Evolutionary conservation across 1,284 basidiomycete genomes (phyloP).

Genomic region (Mycosarcoma mackinlayi): DNA sequence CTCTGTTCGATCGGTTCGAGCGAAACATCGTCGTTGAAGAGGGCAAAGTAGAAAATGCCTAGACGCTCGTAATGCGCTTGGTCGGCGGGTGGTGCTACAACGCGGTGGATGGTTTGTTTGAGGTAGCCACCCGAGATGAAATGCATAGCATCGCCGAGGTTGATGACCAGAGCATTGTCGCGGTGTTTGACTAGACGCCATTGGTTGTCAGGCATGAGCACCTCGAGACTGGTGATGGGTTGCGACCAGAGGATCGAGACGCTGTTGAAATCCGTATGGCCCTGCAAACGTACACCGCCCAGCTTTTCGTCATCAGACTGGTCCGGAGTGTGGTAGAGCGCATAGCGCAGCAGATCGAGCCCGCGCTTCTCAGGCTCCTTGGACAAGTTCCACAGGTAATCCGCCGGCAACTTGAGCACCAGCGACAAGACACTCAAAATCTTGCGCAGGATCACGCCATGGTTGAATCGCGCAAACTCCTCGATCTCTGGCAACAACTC

Average conservation of each 20-base stretch:
- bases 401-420: slow-evolving; percentile 70
- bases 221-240: slow-evolving; percentile 70
- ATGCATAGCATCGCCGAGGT: slow-evolving; percentile 65
- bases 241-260: slow-evolving; percentile 70
- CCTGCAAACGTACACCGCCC: slow-evolving; percentile 70
- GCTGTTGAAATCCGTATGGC: slow-evolving; percentile 70
- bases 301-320: slow-evolving; percentile 64
- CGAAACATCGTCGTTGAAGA: slow-evolving; percentile 67
- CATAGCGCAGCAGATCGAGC: slow-evolving; percentile 70
- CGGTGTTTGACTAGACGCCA: slow-evolving; percentile 70
- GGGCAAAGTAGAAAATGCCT: slow-evolving; percentile 70
- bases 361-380: slow-evolving; percentile 69
- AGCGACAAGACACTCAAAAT: slow-evolving; percentile 70
- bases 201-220: slow-evolving; percentile 69
- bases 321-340: slow-evolving; percentile 69
- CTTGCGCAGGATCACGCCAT: slow-evolving; percentile 68
- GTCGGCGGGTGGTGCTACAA: slow-evolving; percentile 69
- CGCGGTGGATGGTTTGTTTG: slow-evolving; percentile 70
- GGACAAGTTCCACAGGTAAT: slow-evolving; percentile 70
- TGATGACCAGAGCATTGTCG: slow-evolving; percentile 65
- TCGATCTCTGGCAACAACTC: slow-evolving; percentile 67
- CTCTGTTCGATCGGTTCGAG: slow-evolving; percentile 65
- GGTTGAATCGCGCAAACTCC: slow-evolving; percentile 68
- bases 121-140: slow-evolving; percentile 64
- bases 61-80: slow-evolving; percentile 68